Conservation (phyloP, 345 rosid genomes). For the Syzygium jambos region DNA sequence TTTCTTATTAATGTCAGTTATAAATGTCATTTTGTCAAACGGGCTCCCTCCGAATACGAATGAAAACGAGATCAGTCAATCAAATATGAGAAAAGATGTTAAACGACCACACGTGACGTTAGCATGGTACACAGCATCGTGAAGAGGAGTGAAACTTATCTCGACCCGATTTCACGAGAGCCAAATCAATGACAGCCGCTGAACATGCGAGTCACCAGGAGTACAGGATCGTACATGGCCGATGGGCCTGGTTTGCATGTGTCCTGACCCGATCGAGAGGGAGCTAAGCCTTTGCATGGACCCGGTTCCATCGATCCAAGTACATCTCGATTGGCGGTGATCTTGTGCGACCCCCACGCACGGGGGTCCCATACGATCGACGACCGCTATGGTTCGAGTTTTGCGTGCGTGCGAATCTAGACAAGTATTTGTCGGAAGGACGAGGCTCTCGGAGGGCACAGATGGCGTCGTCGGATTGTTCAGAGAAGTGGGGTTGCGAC, state of each 20-base stretch:
- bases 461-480: not conserved
- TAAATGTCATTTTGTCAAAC: too few species aligned
- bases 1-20: too few species aligned
- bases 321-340: not conserved
- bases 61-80: not conserved
- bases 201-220: not conserved
- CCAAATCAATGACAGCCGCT: not conserved
- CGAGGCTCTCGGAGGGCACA: rapidly evolving
- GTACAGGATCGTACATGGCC: not conserved
- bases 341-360: too few species aligned
- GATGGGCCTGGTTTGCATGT: rapidly evolving
- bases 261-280: rapidly evolving
- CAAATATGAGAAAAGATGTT: not conserved
- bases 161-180: not conserved
- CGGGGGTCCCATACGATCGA: too few species aligned
- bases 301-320: rapidly evolving
- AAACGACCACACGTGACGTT: not conserved
- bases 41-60: not conserved
- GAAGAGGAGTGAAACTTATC: not conserved
- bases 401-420: not conserved
- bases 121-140: rapidly evolving
- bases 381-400: not conserved
- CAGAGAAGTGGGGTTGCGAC: not conserved
- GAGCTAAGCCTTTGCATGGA: not conserved
- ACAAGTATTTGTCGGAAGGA: rapidly evolving